Evolutionary conservation across 495 filamentous ascomycete species (phyloP).

Genomic region (Ramalina peruviana): DNA sequence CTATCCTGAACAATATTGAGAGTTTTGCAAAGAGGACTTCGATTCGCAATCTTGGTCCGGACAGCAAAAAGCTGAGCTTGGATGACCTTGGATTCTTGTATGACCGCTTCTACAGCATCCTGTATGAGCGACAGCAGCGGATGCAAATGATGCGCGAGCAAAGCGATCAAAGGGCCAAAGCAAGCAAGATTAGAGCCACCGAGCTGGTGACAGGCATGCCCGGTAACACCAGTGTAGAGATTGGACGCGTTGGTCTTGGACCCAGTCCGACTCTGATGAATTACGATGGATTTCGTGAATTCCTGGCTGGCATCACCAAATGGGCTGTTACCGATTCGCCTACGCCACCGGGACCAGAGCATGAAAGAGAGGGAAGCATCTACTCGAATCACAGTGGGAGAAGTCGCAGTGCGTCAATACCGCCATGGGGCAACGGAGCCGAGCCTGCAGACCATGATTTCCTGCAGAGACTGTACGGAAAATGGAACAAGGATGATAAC

Average conservation of each 20-base stretch:
- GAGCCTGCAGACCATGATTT: slow-evolving; percentile 94
- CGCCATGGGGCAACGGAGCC: slow-evolving; percentile 61
- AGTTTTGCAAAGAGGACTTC: slow-evolving; percentile 94
- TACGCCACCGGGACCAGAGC: slow-evolving; percentile 39
- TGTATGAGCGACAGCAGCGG: slow-evolving; percentile 83
- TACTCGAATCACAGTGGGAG: slow-evolving; percentile 42
- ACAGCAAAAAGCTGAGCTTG: slow-evolving; percentile 74
- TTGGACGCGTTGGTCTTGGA: slow-evolving; percentile 78
- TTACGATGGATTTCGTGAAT: slow-evolving; percentile 88
- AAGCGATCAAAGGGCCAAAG: slow-evolving; percentile 46
- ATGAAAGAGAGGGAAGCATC: slow-evolving; percentile 34
- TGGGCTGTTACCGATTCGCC: slow-evolving; percentile 84
- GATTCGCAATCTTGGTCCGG: slow-evolving; percentile 87
- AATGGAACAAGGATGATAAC: slow-evolving; percentile 69
- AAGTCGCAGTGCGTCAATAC: slow-evolving; percentile 34
- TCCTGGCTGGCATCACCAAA: slow-evolving; percentile 71
- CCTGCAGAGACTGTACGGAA: slow-evolving; percentile 72
- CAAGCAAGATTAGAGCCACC: slow-evolving; percentile 39
- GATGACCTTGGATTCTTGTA: slow-evolving; percentile 83
- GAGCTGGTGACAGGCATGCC: slow-evolving; percentile 32
- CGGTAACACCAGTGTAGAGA: slow-evolving; percentile 37
- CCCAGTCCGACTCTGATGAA: slow-evolving; percentile 86
- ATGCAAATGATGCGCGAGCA: slow-evolving; percentile 66
- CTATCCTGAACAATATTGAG: slow-evolving; percentile 85
- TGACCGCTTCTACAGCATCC: slow-evolving; percentile 76